Evolutionary conservation across 129 eudicot genomes (phyloP), one percentile per base, ranked within the genome.

Genomic region (Logfia minima): DNA sequence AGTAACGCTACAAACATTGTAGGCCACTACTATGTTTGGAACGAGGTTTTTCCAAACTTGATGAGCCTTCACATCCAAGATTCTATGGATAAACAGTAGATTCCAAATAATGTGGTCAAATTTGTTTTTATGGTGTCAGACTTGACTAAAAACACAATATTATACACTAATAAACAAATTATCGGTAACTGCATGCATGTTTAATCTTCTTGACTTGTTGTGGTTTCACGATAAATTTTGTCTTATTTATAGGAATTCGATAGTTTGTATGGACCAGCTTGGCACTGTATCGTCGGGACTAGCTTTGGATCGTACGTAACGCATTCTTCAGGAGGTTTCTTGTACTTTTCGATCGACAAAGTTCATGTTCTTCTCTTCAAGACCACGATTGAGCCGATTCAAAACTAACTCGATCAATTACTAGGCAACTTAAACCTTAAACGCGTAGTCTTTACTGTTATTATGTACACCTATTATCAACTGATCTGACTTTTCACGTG

Each of bases 231-330:
- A 67, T n/a, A 51, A 8, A 52, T 26, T 18, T 62, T 31, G 7
- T 76, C 10, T 17, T 56, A 59, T 60, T 75, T 29, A 28, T 83
- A 91, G 97, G 93, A 91, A 64, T 88, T 91, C 74, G 95, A 91
- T 81, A 23, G 82, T 21, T 81, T 77, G 31, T 91, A 87, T 77
- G 97, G 97, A 8, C 97, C 92, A 26, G 94, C 97, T 18, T 91
- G 97, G 97, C 97, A 91, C 43, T 91, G 97, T 79, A 85, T 91
- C 8, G 95, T 91, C 2, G 95, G 97, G 26, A 87, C 92, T 43
- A 89, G 97, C 79, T 91, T 91, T 45, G 97, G 97, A 28, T 91
- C 97, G 22, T 91, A 85, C 62, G 97, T 91, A 28, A 91, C 97
- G 5, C 94, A 91, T 81, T 86, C 97, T 2, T 23, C 84, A 1